Conservation (phyloP, 2,329 filamentous ascomycete genomes). For the Microdochium bolleyi region DNA sequence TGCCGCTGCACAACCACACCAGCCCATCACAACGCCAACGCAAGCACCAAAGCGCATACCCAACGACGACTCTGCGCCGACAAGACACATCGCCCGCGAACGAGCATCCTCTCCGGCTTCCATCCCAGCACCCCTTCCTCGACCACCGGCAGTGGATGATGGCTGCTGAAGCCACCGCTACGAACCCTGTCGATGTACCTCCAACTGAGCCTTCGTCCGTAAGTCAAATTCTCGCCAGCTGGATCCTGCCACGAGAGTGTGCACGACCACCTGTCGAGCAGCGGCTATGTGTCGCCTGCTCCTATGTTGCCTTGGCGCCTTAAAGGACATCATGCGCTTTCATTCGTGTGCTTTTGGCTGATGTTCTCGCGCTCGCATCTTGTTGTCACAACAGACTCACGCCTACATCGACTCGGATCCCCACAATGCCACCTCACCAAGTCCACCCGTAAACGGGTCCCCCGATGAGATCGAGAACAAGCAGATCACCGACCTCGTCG, state of each 20-base stretch:
- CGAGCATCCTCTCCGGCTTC: background rate
- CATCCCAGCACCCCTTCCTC: background rate
- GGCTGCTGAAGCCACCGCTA: conserved; percentile 23
- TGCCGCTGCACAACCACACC: background rate
- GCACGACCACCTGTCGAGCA: background rate
- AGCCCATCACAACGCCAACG: background rate
- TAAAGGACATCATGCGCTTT: background rate
- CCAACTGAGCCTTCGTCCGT: conserved; percentile 21
- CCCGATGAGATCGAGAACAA: conserved; percentile 49
- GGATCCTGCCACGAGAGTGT: background rate
- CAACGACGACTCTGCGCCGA: background rate
- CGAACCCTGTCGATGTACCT: conserved; percentile 22
- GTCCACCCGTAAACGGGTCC: conserved; percentile 38
- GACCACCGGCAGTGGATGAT: conserved; percentile 18
- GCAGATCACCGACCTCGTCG: conserved; percentile 46
- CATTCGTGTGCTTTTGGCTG: conserved; percentile 1
- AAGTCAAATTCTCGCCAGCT: conserved; percentile 11
- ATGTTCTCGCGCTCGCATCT: conserved; percentile 3
- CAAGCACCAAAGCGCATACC: background rate
- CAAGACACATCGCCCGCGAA: background rate
- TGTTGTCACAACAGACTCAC: conserved; percentile 14
- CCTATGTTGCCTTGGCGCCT: too few relatives aligned
- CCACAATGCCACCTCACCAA: conserved; percentile 38
- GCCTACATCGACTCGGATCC: conserved; percentile 27
- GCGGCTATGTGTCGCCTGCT: background rate